Evolutionary conservation across 768 basidiomycete genomes (phyloP).

Genomic region (Leccinum disarticulatum): DNA sequence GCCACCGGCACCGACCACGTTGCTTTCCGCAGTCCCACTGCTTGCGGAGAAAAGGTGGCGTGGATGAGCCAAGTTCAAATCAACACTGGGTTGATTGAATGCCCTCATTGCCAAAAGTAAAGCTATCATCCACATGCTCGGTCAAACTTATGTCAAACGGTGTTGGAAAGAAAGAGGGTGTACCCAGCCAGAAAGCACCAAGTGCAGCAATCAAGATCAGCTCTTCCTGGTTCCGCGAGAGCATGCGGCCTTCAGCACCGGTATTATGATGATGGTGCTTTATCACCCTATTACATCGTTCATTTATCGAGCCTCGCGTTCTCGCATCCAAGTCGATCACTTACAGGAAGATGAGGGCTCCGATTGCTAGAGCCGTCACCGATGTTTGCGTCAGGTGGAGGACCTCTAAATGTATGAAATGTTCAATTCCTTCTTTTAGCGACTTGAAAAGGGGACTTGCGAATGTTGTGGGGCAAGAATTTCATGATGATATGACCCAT

Average conservation of each 20-base stretch:
- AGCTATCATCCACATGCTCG: constrained; percentile 28
- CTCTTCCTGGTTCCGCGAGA: constrained; percentile 75
- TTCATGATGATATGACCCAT: constrained; percentile 53
- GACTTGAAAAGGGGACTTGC: constrained; percentile 24
- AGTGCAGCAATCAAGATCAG: constrained; percentile 68
- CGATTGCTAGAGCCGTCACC: constrained; percentile 66
- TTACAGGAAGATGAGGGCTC: constrained; percentile 65
- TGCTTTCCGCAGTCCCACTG: constrained; percentile 35
- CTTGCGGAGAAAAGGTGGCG: constrained; percentile 33
- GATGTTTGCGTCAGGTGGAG: constrained; percentile 72
- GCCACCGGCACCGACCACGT: constrained; percentile 34
- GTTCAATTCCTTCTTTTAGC: constrained; percentile 12
- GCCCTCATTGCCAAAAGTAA: constrained; percentile 44
- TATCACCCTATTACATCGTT: constrained; percentile 47
- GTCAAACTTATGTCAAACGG: constrained; percentile 4
- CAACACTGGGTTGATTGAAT: constrained; percentile 31
- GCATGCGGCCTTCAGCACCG: constrained; percentile 43
- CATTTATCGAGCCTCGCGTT: not conserved
- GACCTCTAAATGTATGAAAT: constrained; percentile 42
- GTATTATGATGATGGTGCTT: constrained; percentile 62
- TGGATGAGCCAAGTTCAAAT: constrained; percentile 31
- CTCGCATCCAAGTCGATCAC: constrained; percentile 23
- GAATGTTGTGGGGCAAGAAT: constrained; percentile 39
- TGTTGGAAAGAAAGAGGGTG: constrained; percentile 22
- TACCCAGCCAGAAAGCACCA: constrained; percentile 77